A percentile compares a stretch with the other conserved stretches of the same genome.
These are phyloP conservation scores for Penicillium sumatraense DNA, from an alignment of 2,329 filamentous ascomycete species.

Conservation along the genomic window DNA sequence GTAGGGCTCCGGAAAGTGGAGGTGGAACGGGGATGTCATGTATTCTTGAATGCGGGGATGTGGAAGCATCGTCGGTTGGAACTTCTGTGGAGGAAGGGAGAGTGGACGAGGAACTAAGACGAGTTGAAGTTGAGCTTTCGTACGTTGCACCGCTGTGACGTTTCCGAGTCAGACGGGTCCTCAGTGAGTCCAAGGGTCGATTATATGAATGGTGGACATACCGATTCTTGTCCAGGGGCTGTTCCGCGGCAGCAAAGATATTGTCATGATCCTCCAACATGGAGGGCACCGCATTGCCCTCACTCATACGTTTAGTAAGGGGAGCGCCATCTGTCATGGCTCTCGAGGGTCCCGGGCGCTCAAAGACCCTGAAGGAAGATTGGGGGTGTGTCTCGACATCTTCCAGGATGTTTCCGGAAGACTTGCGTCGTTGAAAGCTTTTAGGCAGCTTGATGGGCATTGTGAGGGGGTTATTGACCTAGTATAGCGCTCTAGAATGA, in stretches of 20 bases:
- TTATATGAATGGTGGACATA: constrained; percentile 34
- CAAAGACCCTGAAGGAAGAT: constrained; percentile 60
- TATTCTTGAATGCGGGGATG: constrained; percentile 42
- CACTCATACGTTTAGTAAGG: constrained; percentile 38
- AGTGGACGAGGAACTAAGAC: constrained; percentile 60
- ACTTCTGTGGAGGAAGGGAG: constrained; percentile 60
- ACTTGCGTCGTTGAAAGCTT: constrained; percentile 59
- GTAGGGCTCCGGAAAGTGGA: constrained; percentile 44
- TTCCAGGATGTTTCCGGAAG: constrained; percentile 59
- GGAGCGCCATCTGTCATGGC: constrained; percentile 48
- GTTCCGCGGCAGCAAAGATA: constrained; percentile 42
- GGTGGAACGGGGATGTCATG: constrained; percentile 50
- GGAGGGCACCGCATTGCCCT: constrained; percentile 41
- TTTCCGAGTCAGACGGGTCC: constrained; percentile 34
- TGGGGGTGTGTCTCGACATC: constrained; percentile 46
- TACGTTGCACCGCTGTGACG: constrained; percentile 56
- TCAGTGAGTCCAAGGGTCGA: constrained; percentile 20
- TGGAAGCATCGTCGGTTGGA: constrained; percentile 43
- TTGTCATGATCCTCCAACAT: constrained; percentile 44
- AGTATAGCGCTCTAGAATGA: neutral
- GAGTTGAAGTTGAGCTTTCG: constrained; percentile 54
- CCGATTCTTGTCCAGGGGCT: constrained; percentile 40
- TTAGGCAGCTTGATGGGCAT: constrained; percentile 64
- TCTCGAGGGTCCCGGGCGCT: constrained; percentile 51
- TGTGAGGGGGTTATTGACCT: neutral